Percentiles rank a stretch among this genome's conserved stretches.
These are phyloP conservation scores for Apiospora pterosperma DNA, from an alignment of 2,329 filamentous ascomycete species.

Conservation along the genomic window DNA sequence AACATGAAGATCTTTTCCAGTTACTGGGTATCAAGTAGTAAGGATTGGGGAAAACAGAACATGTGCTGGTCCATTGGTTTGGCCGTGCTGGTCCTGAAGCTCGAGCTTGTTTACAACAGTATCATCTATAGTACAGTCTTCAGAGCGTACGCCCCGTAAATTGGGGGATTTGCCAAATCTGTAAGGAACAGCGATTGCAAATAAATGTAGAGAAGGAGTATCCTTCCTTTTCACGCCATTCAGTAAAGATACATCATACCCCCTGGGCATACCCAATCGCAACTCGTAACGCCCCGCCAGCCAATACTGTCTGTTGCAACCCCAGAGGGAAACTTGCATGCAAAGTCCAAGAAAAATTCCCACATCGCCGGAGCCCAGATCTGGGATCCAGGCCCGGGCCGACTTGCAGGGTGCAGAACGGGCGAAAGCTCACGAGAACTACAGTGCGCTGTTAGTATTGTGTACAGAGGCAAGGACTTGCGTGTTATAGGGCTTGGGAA, in stretches of 20 bases:
- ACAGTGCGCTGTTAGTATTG: not conserved
- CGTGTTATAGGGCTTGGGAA: not conserved
- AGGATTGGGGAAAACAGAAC: not conserved
- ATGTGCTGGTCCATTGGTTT: not conserved
- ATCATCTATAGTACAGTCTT: not conserved
- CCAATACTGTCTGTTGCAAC: not conserved
- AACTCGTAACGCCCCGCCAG: constrained; percentile 1
- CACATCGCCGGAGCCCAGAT: not conserved
- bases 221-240: not conserved
- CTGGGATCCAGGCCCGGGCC: not conserved
- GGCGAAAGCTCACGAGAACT: constrained; percentile 25
- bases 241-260: not conserved
- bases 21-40: constrained; percentile 42
- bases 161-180: not conserved
- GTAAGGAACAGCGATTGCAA: not conserved
- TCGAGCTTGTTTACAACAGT: not conserved
- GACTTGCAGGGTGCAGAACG: not conserved
- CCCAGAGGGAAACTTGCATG: not conserved
- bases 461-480: not conserved
- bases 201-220: not conserved
- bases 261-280: not conserved
- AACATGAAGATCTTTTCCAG: constrained; percentile 43
- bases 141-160: not conserved
- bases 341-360: not conserved
- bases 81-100: not conserved